Evolutionary conservation across 345 rosid genomes (phyloP), one percentile per base, ranked within the genome.

Genomic region (Conringia planisiliqua): DNA sequence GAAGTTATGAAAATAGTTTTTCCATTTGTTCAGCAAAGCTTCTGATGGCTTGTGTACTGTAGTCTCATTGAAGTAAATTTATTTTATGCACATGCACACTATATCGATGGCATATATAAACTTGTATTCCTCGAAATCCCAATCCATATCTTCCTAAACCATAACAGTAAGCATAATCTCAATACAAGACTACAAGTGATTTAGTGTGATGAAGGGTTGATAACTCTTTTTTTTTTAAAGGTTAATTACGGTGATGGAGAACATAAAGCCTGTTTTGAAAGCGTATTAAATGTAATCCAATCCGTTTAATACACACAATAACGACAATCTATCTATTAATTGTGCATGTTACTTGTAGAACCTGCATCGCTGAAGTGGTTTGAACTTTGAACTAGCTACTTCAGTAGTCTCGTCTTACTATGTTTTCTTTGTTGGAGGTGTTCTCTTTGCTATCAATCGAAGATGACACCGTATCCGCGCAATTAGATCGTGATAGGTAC

Each of bases 401-500:
- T 16, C 51, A 44, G 20, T 44, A 44, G 50, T 44, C 50, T 44
- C 20, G 18, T 44, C 20, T 44, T n/a, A n/a, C 20, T 20, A 42
- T 42, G n/a, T 13, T 42, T 42, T 42, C 17, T 42, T 42, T 13
- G 46, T 42, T 3, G n/a, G 18, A 13, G 46, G 91, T 89, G 81
- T 85, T 90, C 60, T 76, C 82, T 59, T 78, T 77, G 69, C 63
- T 76, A 77, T 65, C 54, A 56, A 88, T 78, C 30, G 81, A 83
- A 48, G 76, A 62, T 46, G 83, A 68, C 72, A 39, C 80, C 59
- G 27, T 70, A 36, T 82, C 81, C 16, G 51, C 52, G 78, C 66
- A 78, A 81, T 77, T 87, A 82, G 87, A 79, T 65, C 96, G 79
- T 42, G 93, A 86, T 30, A 92, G 73, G 64, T 90, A 92, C 75